These are phyloP conservation scores for Pulveroboletus sp. DNA, from an alignment of 768 basidiomycete genomes.

Conservation along the genomic window DNA sequence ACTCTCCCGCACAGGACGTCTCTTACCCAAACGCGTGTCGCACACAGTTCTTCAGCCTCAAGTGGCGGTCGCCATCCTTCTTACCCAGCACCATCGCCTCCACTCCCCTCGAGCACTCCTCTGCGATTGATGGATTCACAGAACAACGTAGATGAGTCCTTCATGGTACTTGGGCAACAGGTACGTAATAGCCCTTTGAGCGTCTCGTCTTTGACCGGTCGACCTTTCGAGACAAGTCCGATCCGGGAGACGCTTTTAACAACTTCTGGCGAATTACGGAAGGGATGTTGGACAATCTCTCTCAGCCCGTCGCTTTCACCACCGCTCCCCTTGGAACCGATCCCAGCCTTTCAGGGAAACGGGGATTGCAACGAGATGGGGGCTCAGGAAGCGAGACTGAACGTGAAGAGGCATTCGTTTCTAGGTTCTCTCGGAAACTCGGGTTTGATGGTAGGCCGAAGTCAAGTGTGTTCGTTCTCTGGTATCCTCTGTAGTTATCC, in stretches of 20 bases:
- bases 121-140: conserved; percentile 43
- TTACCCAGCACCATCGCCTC: conserved; percentile 40
- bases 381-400: conserved; percentile 65
- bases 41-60: conserved; percentile 20
- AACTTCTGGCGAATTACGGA: conserved; percentile 88
- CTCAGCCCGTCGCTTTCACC: conserved; percentile 74
- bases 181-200: conserved; percentile 34
- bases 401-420: conserved; percentile 57
- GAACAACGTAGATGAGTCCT: conserved; percentile 78
- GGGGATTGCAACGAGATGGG: conserved; percentile 40
- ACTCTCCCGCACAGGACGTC: conserved; percentile 57
- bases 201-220: conserved; percentile 3
- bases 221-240: conserved; percentile 43
- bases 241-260: conserved; percentile 83
- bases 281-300: conserved; percentile 81
- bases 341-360: conserved; percentile 20
- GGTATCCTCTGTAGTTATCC: neutral
- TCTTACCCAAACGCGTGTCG: conserved; percentile 19
- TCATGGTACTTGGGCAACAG: conserved; percentile 81
- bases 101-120: conserved; percentile 39
- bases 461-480: conserved; percentile 15
- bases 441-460: conserved; percentile 22
- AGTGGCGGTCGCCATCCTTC: conserved; percentile 10
- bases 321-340: conserved; percentile 64
- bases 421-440: conserved; percentile 47